Conservation (phyloP, 495 filamentous ascomycete species). For the Aeminium ludgeri region DNA sequence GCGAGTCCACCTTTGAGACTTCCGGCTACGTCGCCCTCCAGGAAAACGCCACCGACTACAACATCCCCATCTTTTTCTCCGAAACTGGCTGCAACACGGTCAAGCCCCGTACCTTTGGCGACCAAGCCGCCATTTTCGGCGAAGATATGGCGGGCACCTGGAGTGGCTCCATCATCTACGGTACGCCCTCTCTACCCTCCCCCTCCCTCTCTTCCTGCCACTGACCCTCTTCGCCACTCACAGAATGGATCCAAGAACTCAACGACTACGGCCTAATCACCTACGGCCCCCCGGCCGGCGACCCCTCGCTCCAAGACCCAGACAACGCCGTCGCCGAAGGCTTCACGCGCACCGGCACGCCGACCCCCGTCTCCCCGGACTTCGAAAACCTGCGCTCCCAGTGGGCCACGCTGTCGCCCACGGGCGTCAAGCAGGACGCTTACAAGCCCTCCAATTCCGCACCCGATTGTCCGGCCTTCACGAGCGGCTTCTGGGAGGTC, state of each 20-base stretch:
- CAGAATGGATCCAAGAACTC: slow-evolving; percentile 76
- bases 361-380: slow-evolving; percentile 57
- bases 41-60: slow-evolving; percentile 38
- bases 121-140: slow-evolving; percentile 64
- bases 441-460: slow-evolving; percentile 48
- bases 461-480: slow-evolving; percentile 56
- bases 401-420: slow-evolving; percentile 57
- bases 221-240: too few relatives aligned
- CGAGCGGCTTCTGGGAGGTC: slow-evolving; percentile 52
- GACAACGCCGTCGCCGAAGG: slow-evolving; percentile 36
- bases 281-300: slow-evolving; percentile 36
- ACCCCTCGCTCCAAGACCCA: neutral
- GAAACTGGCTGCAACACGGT: slow-evolving; percentile 38
- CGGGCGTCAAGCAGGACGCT: slow-evolving; percentile 42
- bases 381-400: slow-evolving; percentile 59
- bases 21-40: slow-evolving; percentile 59
- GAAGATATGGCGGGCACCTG: slow-evolving; percentile 52
- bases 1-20: slow-evolving; percentile 38
- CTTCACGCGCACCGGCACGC: slow-evolving; percentile 52
- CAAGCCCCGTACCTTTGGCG: slow-evolving; percentile 52
- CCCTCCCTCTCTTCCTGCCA: too few relatives aligned
- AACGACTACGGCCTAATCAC: slow-evolving; percentile 75
- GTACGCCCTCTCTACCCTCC: too few relatives aligned
- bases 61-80: slow-evolving; percentile 45
- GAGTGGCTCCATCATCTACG: slow-evolving; percentile 75